Base-by-base conservation (phyloP, 257 asterid species). In the Oldenlandia corymbosa region DNA sequence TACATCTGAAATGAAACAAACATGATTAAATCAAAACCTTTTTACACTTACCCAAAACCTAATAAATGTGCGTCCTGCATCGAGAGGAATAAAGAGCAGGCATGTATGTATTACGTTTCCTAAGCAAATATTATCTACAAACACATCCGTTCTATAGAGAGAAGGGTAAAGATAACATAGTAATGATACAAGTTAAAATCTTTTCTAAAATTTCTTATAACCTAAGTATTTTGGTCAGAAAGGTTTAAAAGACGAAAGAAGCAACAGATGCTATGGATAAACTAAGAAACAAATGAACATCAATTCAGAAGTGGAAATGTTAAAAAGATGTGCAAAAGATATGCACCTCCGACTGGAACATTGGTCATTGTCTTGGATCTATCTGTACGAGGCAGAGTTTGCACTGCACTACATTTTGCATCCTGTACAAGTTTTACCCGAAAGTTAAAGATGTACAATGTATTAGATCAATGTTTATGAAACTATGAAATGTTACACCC, bases 361-460 rank as follows among this genome's bases (percentile, higher is more conserved):
- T 14, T 14, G 1, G 39, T 50, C 17, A 37, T 4, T 65, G 39
- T 65, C 10, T 23, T 13, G 1, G 13, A 2, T 2, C 69, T 65
- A 21, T 34, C 60, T 16, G 28, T 17, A 0, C 1, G 1, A 43
- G 69, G 36, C 11, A 50, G 51, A 51, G 69, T 26, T 37, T 37
- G 34, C 28, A 65, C 27, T 11, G 69, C 69, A 39, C 27, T 28
- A 65, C 69, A 52, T 65, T 20, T 51, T 50, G 37, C 69, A 23
- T 39, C 26, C 69, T 65, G 69, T 27, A 14, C 16, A 23, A 52
- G 46, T 27, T 51, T 13, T 18, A 30, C 10, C 28, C 41, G 10
- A 13, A 18, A 30, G 23, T 16, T 21, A 16, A 27, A 43, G 27
- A 61, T 26, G 14, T 14, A 42, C 16, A 26, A 30, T 41, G 30